A percentile compares a stretch with the other conserved stretches of the same genome.
These are phyloP conservation scores for Dactylellina leptospora DNA, from an alignment of 2,329 filamentous ascomycete species.

Conservation along the genomic window DNA sequence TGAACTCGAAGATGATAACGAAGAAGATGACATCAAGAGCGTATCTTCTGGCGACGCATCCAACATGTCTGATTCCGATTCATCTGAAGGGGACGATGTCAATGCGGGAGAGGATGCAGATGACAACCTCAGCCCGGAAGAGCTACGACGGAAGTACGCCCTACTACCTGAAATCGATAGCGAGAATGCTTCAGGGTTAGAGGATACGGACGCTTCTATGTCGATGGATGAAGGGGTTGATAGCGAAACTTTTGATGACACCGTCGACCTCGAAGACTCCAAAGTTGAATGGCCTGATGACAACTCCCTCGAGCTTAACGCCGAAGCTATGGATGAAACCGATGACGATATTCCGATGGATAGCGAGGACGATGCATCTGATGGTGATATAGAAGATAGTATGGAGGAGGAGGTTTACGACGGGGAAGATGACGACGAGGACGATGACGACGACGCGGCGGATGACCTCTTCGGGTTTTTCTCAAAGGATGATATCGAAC, in stretches of 20 bases:
- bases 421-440: constrained; percentile 63
- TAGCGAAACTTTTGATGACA: constrained; percentile 62
- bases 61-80: constrained; percentile 62
- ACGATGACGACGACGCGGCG: constrained; percentile 61
- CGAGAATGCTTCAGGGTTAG: constrained; percentile 60
- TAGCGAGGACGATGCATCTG: constrained; percentile 63
- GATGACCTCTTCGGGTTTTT: constrained; percentile 67
- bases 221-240: constrained; percentile 69
- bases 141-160: constrained; percentile 56
- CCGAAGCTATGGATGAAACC: constrained; percentile 63
- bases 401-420: constrained; percentile 60
- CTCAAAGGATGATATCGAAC: constrained; percentile 68
- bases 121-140: constrained; percentile 58
- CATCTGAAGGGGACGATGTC: constrained; percentile 64
- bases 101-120: constrained; percentile 59
- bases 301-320: constrained; percentile 53
- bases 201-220: constrained; percentile 67
- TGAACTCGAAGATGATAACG: constrained; percentile 62
- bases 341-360: constrained; percentile 76
- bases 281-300: constrained; percentile 55
- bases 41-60: constrained; percentile 57
- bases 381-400: constrained; percentile 60
- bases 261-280: constrained; percentile 57
- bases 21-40: constrained; percentile 57
- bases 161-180: constrained; percentile 37